These are phyloP conservation scores for Capsella rubella DNA, from an alignment of 441 rosid genomes.

Conservation along the genomic window DNA sequence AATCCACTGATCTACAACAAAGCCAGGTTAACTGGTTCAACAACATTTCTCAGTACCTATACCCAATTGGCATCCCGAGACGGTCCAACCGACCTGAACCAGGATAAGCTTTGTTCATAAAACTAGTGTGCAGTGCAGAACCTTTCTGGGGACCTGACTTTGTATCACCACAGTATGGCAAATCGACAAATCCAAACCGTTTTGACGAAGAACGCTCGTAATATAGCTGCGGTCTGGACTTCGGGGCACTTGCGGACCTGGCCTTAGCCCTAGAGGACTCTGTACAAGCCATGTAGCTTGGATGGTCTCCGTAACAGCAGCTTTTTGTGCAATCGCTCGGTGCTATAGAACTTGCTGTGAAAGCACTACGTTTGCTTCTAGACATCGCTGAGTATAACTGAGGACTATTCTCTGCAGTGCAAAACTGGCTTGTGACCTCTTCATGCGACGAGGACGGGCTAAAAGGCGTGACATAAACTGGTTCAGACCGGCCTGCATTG, in stretches of 20 bases:
- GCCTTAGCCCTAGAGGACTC: constrained; percentile 86
- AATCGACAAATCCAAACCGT: constrained; percentile 56
- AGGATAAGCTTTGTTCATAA: constrained; percentile 82
- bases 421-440: constrained; percentile 55
- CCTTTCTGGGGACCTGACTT: constrained; percentile 60
- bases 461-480: constrained; percentile 49
- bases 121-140: constrained; percentile 63
- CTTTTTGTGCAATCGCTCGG: constrained; percentile 54
- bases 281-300: constrained; percentile 92
- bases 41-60: constrained; percentile 50
- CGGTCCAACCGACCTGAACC: constrained; percentile 94
- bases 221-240: constrained; percentile 61
- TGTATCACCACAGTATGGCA: constrained; percentile 46
- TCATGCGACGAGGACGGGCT: constrained; percentile 63
- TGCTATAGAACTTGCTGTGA: constrained; percentile 61
- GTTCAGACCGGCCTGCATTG: constrained; percentile 52
- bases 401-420: constrained; percentile 82
- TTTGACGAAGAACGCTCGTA: constrained; percentile 76
- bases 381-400: constrained; percentile 74
- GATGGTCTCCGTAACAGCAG: constrained; percentile 72
- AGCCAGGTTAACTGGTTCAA: constrained; percentile 12
- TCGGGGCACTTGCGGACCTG: constrained; percentile 86
- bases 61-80: constrained; percentile 81
- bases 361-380: constrained; percentile 65
- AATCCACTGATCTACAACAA: constrained; percentile 33